Percentiles rank a stretch among this genome's conserved stretches.
Conservation (phyloP, 2,329 filamentous ascomycete species). For the Claviceps citrina region DNA sequence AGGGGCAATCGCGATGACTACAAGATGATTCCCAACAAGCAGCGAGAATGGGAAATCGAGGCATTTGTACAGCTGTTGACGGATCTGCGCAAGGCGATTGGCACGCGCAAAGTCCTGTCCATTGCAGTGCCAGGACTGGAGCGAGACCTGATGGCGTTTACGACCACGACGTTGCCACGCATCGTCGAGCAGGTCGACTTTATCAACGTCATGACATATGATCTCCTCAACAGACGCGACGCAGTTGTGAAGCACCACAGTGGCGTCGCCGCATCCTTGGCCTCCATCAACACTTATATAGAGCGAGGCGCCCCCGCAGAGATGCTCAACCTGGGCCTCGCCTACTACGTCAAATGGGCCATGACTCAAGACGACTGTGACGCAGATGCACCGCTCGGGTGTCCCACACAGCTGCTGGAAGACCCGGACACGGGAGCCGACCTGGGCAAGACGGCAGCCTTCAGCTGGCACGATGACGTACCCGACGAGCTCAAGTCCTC, state of each 20-base stretch:
- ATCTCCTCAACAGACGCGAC: slow-evolving; percentile 55
- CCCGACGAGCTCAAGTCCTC: slow-evolving; percentile 38
- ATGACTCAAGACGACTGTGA: slow-evolving; percentile 28
- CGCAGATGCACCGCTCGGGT: slow-evolving; percentile 31
- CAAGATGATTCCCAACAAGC: slow-evolving; percentile 44
- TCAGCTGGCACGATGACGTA: slow-evolving; percentile 44
- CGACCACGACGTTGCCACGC: slow-evolving; percentile 36
- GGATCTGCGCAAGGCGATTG: slow-evolving; percentile 42
- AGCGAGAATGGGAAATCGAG: slow-evolving; percentile 45
- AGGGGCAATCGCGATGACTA: slow-evolving; percentile 58
- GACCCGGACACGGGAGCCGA: slow-evolving; percentile 42
- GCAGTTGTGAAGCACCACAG: slow-evolving; percentile 48
- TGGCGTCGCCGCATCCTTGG: slow-evolving; percentile 39
- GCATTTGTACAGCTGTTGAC: slow-evolving; percentile 46
- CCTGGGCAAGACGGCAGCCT: slow-evolving; percentile 39
- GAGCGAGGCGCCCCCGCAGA: slow-evolving; percentile 32
- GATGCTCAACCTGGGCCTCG: slow-evolving; percentile 48
- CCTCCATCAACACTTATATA: slow-evolving; percentile 44
- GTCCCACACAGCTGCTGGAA: slow-evolving; percentile 41
- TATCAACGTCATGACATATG: slow-evolving; percentile 56
- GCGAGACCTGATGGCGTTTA: slow-evolving; percentile 54
- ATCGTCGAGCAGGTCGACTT: slow-evolving; percentile 48
- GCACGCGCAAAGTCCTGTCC: slow-evolving; percentile 42
- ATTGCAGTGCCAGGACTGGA: slow-evolving; percentile 52
- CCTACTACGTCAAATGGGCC: slow-evolving; percentile 55